phyloP scores from a whole-genome alignment of 345 rosid species.

The Arabidopsis suecica region DNA sequence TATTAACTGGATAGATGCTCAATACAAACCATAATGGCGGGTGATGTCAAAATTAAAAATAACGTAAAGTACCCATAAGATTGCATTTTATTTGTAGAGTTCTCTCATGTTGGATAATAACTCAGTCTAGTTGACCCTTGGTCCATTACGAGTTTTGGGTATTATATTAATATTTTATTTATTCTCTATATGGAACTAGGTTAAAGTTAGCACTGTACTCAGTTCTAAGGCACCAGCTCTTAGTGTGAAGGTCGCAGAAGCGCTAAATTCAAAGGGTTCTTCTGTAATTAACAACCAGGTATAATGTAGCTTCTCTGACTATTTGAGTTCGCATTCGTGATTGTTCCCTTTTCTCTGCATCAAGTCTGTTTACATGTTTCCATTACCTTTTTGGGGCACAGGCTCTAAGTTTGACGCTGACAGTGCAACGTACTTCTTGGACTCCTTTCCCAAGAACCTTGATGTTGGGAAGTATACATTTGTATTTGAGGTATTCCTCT shows the following conservation, averaged over 20 bases:
- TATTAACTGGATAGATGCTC: no score
- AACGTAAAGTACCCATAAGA: no score
- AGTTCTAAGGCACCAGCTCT: conserved; percentile 86
- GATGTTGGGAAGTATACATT: conserved; percentile 88
- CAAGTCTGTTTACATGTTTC: conserved; percentile 12
- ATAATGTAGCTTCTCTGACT: conserved; percentile 20
- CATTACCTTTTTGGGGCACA: conserved; percentile 43
- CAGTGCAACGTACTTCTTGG: conserved; percentile 55
- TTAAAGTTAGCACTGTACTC: conserved; percentile 80
- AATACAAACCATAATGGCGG: no score
- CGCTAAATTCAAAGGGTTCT: conserved; percentile 55
- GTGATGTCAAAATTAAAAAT: no score
- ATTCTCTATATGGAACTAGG: conserved; percentile 52
- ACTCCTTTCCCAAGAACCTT: conserved; percentile 56
- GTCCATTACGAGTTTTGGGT: not conserved
- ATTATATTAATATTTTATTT: not conserved
- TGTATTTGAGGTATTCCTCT: conserved; percentile 75
- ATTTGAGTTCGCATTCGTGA: conserved; percentile 2
- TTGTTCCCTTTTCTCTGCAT: conserved; percentile 15
- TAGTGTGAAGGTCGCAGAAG: conserved; percentile 70
- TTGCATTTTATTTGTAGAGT: not conserved
- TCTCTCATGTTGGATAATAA: conserved; percentile 6
- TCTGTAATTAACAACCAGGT: conserved; percentile 78
- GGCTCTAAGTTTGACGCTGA: conserved; percentile 78
- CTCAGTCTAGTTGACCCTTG: not conserved